A percentile compares a stretch with the other conserved stretches of the same genome.
Evolutionary conservation across 2,329 filamentous ascomycete species (phyloP).

Genomic region (Domatiomyces globalis): DNA sequence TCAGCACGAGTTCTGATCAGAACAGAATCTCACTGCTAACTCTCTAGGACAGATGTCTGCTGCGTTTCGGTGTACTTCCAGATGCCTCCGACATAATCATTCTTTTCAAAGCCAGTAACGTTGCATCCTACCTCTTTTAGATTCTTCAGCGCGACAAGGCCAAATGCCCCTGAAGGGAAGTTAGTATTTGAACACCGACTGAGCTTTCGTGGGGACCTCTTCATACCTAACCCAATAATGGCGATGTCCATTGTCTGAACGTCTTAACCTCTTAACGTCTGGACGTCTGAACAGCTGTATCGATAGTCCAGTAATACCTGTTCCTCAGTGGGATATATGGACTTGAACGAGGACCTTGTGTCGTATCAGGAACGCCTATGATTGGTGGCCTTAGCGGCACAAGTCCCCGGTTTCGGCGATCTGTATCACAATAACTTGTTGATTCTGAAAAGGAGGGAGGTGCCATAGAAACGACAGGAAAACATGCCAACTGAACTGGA

Average conservation of each 20-base stretch:
- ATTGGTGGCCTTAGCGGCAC: too few relatives aligned
- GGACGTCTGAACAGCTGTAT: neutral
- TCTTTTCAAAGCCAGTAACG: conserved; percentile 32
- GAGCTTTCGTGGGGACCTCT: neutral
- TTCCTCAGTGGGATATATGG: too few relatives aligned
- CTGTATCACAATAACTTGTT: too few relatives aligned
- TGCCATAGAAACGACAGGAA: too few relatives aligned
- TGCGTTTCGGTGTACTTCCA: conserved; percentile 31
- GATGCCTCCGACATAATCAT: conserved; percentile 29
- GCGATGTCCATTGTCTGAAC: neutral
- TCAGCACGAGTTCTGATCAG: too few relatives aligned
- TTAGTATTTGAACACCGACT: neutral
- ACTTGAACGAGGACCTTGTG: too few relatives aligned
- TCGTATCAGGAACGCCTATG: too few relatives aligned
- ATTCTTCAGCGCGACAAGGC: conserved; percentile 31
- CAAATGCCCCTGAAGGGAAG: conserved; percentile 18
- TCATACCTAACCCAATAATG: neutral
- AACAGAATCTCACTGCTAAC: neutral
- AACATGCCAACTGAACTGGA: too few relatives aligned
- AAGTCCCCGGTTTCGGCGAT: too few relatives aligned
- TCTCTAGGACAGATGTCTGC: conserved; percentile 6
- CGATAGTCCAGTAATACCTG: neutral
- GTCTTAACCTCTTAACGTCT: neutral
- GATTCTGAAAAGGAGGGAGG: too few relatives aligned
- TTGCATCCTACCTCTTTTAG: conserved; percentile 33